Evolutionary conservation across 768 basidiomycete species (phyloP).

Genomic region (Mycena galopus): DNA sequence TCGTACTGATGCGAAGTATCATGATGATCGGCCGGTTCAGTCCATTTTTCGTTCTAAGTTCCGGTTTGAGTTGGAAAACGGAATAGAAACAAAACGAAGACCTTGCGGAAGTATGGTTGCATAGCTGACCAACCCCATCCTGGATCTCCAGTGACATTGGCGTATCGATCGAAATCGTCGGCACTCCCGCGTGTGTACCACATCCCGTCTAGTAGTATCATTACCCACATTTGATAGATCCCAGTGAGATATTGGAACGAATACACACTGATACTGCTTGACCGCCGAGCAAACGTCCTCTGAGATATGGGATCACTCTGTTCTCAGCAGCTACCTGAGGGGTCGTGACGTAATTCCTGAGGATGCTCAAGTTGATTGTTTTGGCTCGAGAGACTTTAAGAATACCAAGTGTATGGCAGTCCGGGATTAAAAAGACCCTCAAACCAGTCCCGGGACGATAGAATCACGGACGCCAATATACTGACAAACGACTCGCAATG

Average conservation of each 20-base stretch:
- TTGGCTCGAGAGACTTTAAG: background rate
- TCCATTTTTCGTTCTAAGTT: conserved; percentile 52
- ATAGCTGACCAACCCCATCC: conserved; percentile 51
- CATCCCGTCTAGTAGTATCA: conserved; percentile 42
- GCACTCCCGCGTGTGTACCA: conserved; percentile 48
- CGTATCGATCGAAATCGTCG: conserved; percentile 49
- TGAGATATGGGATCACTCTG: conserved; percentile 40
- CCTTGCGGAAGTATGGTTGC: conserved; percentile 47
- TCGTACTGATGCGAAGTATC: conserved; percentile 52
- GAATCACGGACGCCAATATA: conserved; percentile 21
- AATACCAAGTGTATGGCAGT: conserved; percentile 11
- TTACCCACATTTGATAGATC: background rate
- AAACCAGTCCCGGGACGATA: conserved; percentile 20
- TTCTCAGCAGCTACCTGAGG: conserved; percentile 42
- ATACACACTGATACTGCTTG: conserved; percentile 44
- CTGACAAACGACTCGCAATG: no score
- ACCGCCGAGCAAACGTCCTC: conserved; percentile 48
- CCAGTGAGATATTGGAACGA: no score
- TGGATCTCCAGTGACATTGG: conserved; percentile 45
- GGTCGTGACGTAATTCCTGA: conserved; percentile 35
- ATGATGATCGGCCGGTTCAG: conserved; percentile 52
- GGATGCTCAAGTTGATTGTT: background rate
- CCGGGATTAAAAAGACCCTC: conserved; percentile 10
- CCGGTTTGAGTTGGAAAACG: background rate
- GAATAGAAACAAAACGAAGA: conserved; percentile 4